Percentiles rank a stretch among this genome's conserved stretches.
These are phyloP conservation scores for Flaveria bidentis DNA, from an alignment of 129 eudicot genomes.

Conservation along the genomic window DNA sequence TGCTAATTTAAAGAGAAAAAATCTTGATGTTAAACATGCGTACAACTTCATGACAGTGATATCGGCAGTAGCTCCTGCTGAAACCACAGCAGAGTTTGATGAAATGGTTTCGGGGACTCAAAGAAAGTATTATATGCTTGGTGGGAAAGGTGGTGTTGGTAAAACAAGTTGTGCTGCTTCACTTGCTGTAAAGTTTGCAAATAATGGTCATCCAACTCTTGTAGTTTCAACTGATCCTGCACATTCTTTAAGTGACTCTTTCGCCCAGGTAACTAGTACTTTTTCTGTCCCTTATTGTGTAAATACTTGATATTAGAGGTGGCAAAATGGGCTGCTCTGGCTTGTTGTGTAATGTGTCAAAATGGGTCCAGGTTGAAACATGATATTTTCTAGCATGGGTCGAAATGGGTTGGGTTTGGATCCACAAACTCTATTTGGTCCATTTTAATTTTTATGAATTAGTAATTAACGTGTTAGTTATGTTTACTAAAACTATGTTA, in stretches of 20 bases:
- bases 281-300: background rate
- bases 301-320: background rate
- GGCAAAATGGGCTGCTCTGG: background rate
- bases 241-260: conserved; percentile 95
- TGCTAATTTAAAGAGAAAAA: conserved; percentile 2
- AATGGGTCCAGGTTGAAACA: background rate
- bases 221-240: conserved; percentile 99
- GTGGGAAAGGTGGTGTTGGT: conserved; percentile 98
- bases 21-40: background rate
- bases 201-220: conserved; percentile 90
- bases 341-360: background rate
- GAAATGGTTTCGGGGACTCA: conserved; percentile 89
- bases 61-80: conserved; percentile 75
- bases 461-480: background rate
- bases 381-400: background rate
- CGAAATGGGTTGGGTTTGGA: background rate
- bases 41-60: conserved; percentile 50
- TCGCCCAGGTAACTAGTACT: conserved; percentile 67
- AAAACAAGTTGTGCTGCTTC: conserved; percentile 99
- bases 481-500: background rate
- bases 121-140: conserved; percentile 89
- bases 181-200: conserved; percentile 96
- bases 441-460: background rate
- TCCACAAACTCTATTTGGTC: background rate
- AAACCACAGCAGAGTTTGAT: conserved; percentile 72